These are phyloP conservation scores for Lachnellula subtilissima DNA, from an alignment of 2,329 filamentous ascomycete species.

Conservation along the genomic window DNA sequence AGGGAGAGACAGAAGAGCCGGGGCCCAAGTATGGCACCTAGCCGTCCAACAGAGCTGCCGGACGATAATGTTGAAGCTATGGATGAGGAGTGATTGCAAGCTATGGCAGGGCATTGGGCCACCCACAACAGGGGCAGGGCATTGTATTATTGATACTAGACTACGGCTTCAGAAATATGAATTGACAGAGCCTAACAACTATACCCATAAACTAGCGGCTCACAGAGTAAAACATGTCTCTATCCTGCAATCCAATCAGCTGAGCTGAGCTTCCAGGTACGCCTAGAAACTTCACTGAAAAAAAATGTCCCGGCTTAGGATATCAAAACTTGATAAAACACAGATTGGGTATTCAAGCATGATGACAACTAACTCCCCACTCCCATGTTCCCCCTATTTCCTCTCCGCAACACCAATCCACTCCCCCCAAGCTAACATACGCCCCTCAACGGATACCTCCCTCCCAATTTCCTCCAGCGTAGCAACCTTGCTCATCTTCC, in stretches of 20 bases:
- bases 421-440: too few relatives aligned
- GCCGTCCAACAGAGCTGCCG: neutral
- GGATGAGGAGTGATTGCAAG: neutral
- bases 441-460: too few relatives aligned
- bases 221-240: neutral
- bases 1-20: constrained; percentile 15
- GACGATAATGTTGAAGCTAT: neutral
- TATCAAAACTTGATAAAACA: too few relatives aligned
- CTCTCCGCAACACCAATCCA: too few relatives aligned
- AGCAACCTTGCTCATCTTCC: too few relatives aligned
- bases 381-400: too few relatives aligned
- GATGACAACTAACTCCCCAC: too few relatives aligned
- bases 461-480: too few relatives aligned
- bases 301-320: too few relatives aligned
- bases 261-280: neutral
- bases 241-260: neutral
- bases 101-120: neutral
- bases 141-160: neutral
- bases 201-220: neutral
- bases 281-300: too few relatives aligned
- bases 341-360: too few relatives aligned
- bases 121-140: neutral
- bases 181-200: neutral
- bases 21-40: constrained; percentile 10
- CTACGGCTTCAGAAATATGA: neutral